Evolutionary conservation across 345 rosid species (phyloP).

Genomic region (Psidium friedrichsthalianum): DNA sequence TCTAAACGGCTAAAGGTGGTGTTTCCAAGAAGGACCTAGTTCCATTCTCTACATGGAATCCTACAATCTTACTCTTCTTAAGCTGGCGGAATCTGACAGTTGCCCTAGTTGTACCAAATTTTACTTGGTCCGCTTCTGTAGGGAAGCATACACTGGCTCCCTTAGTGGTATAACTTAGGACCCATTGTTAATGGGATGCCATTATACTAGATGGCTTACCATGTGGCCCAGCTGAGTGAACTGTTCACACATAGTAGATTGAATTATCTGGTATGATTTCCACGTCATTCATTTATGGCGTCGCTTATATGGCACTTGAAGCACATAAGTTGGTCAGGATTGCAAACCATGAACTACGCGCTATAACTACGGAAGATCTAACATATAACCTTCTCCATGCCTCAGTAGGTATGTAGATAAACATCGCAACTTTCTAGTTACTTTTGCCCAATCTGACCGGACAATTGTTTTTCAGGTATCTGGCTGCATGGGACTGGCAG

Average conservation of each 20-base stretch:
- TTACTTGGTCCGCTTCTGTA: not conserved
- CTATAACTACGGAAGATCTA: not conserved
- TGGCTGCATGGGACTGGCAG: conserved; percentile 98
- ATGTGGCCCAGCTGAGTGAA: not conserved
- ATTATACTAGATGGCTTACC: not conserved
- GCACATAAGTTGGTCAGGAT: not conserved
- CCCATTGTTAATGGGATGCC: not conserved
- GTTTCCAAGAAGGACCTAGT: not conserved
- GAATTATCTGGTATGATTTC: not conserved
- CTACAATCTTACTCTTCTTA: not conserved
- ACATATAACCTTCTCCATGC: not conserved
- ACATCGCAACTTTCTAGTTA: not conserved
- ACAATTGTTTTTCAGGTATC: conserved; percentile 38
- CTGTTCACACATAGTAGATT: not conserved
- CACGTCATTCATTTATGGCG: not conserved
- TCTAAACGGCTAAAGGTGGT: not conserved
- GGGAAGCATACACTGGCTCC: not conserved
- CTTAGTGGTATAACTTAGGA: not conserved
- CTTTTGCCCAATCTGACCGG: not conserved
- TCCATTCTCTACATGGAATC: not conserved
- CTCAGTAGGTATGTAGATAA: not conserved
- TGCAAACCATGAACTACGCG: not conserved
- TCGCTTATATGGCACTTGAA: not conserved
- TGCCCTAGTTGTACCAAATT: not conserved
- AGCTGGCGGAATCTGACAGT: not conserved